phyloP scores from a whole-genome alignment of 2,329 filamentous ascomycete genomes.

The Penicillium expansum region DNA sequence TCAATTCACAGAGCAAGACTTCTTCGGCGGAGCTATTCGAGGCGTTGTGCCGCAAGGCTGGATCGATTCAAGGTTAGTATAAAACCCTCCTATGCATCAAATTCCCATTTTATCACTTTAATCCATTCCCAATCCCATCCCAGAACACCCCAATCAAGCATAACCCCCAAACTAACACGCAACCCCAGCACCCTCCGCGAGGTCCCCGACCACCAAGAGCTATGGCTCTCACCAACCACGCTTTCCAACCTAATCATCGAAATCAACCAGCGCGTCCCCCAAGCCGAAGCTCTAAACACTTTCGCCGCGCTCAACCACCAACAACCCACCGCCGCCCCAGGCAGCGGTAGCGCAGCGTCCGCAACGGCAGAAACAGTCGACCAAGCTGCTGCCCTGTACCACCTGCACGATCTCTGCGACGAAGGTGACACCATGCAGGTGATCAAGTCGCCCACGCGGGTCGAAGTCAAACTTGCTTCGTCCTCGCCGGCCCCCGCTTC shows the following conservation, averaged over 20 bases:
- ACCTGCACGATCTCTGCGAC: slow-evolving; percentile 62
- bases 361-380: slow-evolving; percentile 57
- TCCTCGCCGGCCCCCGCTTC: slow-evolving; percentile 15
- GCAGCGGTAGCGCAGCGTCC: slow-evolving; percentile 48
- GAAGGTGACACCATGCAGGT: slow-evolving; percentile 64
- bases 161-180: slow-evolving; percentile 9
- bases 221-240: slow-evolving; percentile 79
- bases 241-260: slow-evolving; percentile 89
- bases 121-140: background rate
- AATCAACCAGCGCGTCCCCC: slow-evolving; percentile 73
- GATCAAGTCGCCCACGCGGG: slow-evolving; percentile 62
- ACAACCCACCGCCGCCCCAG: slow-evolving; percentile 15
- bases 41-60: slow-evolving; percentile 35
- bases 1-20: slow-evolving; percentile 26
- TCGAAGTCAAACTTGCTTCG: slow-evolving; percentile 50
- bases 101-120: background rate
- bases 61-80: slow-evolving; percentile 38
- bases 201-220: slow-evolving; percentile 70
- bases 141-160: background rate
- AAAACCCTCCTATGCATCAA: background rate
- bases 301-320: slow-evolving; percentile 22
- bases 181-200: slow-evolving; percentile 34
- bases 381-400: slow-evolving; percentile 62
- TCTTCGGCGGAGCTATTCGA: slow-evolving; percentile 39
- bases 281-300: slow-evolving; percentile 26